Base-by-base conservation (phyloP, 148 eudicot genomes). In the Oxyria digyna region DNA sequence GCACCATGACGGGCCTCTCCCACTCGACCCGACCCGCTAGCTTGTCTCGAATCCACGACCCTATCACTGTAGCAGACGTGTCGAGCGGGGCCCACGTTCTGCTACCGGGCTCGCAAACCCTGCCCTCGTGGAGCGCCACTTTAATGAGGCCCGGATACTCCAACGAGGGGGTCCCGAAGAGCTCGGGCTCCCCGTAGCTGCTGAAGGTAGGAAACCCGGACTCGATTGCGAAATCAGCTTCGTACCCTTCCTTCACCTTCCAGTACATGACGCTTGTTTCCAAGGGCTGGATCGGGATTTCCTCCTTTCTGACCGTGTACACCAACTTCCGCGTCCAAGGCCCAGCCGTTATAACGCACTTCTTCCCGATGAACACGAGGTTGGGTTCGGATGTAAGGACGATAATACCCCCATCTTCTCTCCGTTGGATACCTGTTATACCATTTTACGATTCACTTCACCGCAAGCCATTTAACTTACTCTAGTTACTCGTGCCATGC, bases 101-200 rank as follows among this genome's bases (percentile, higher is more conserved):
- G n/a, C n/a, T n/a, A 20, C 84, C 83, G 0, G 95, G 96, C 52
- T 93, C 95, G 35, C 95, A 87, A 0, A 72, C 67, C 3, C 67
- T 69, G 3, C 98, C 96, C 0, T 78, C 84, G 26, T 93, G 98
- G 14, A 87, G 67, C 12, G 82, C 74, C 3, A 87, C 67, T 49
- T 93, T 93, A 15, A 93, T 74, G 72, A 93, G 45, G 1, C 91
- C 95, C 10, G 96, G 98, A 29, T 73, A 93, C 74, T 93, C 98
- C 31, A 86, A n/a, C 12, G 90, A 81, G 6, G 96, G 98, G 3
- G 96, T 93, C 0, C 96, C 98, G 45, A 86, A 89, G 0, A 89
- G 31, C 46, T 83, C 84, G 0, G 95, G 91, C 64, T 55, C 69
- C 17, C 89, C 95, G 45, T 87, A 93, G 78, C 90, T 83, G 1